phyloP scores from a whole-genome alignment of 768 basidiomycete species.

The Russula sp. region DNA sequence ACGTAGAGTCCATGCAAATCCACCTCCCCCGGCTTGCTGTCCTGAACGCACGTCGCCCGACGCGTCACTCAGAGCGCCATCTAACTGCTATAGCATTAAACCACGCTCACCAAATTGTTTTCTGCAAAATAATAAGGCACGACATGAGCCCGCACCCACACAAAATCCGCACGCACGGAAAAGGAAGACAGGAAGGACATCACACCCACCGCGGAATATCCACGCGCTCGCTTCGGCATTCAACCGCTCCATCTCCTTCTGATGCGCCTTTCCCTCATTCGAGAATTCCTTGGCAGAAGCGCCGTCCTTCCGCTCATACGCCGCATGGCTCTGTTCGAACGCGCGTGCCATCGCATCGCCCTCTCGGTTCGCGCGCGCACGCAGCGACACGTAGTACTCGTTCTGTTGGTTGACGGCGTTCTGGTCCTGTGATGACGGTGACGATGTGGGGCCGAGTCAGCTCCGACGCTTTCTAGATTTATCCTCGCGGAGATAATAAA shows the following conservation, averaged over 20 bases:
- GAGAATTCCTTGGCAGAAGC: conserved; percentile 78
- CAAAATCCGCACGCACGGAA: neutral
- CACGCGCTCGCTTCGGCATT: conserved; percentile 81
- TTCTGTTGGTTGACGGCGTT: conserved; percentile 65
- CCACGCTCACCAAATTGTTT: conserved; percentile 58
- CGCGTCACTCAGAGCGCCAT: neutral
- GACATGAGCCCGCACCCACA: neutral
- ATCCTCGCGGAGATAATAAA: no score
- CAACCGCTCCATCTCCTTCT: conserved; percentile 67
- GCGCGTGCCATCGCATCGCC: conserved; percentile 71
- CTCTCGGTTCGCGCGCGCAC: conserved; percentile 70
- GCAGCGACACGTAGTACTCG: conserved; percentile 59
- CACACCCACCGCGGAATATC: conserved; percentile 68
- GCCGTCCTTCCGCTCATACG: conserved; percentile 68
- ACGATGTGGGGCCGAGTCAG: neutral
- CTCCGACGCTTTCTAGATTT: no score
- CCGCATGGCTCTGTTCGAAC: conserved; percentile 69
- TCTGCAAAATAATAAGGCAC: conserved; percentile 37
- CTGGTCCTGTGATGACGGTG: conserved; percentile 35
- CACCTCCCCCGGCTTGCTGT: conserved; percentile 66
- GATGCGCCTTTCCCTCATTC: conserved; percentile 72
- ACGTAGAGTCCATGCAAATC: conserved; percentile 93
- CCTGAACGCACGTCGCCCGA: conserved; percentile 32
- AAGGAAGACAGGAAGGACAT: neutral
- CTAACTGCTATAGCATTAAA: neutral